Conservation (phyloP, 139 green algal species). For the Chlorella sp. region DNA sequence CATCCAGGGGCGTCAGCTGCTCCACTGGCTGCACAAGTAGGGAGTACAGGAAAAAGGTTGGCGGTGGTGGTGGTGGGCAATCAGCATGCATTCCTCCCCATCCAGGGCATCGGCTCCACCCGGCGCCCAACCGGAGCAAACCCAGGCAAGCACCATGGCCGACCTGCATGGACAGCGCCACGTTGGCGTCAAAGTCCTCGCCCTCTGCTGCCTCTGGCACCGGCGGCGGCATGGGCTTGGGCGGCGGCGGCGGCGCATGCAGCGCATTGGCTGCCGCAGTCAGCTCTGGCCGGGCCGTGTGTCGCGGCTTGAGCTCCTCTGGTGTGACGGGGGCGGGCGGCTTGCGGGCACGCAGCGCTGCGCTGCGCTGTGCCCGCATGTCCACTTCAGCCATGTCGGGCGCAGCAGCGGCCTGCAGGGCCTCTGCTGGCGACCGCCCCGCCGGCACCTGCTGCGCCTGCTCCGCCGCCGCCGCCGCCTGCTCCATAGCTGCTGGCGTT, state of each 20-base stretch:
- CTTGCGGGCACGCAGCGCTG: neutral
- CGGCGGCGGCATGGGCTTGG: conserved; percentile 3
- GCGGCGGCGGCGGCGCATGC: neutral
- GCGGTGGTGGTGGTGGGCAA: neutral
- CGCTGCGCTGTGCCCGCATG: conserved; percentile 8
- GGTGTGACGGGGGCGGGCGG: neutral
- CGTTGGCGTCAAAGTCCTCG: conserved; percentile 25
- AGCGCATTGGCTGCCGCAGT: neutral
- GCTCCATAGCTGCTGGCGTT: neutral
- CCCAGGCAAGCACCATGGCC: too few relatives aligned
- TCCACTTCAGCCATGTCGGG: conserved; percentile 19
- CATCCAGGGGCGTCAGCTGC: conserved; percentile 26
- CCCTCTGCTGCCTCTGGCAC: neutral
- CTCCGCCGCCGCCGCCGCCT: neutral
- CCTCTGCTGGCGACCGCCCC: conserved; percentile 4
- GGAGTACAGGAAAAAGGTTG: neutral
- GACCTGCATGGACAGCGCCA: conserved; percentile 26
- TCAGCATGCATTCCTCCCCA: too few relatives aligned
- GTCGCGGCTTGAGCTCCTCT: conserved; percentile 14
- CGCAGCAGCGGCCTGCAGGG: neutral
- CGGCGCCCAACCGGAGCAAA: too few relatives aligned
- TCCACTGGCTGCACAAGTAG: conserved; percentile 9
- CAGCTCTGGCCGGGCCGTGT: conserved; percentile 27
- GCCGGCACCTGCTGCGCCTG: neutral
- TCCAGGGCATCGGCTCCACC: too few relatives aligned